Base-by-base conservation (phyloP, 2,329 filamentous ascomycete genomes). In the Paecilomyces fulvus region DNA sequence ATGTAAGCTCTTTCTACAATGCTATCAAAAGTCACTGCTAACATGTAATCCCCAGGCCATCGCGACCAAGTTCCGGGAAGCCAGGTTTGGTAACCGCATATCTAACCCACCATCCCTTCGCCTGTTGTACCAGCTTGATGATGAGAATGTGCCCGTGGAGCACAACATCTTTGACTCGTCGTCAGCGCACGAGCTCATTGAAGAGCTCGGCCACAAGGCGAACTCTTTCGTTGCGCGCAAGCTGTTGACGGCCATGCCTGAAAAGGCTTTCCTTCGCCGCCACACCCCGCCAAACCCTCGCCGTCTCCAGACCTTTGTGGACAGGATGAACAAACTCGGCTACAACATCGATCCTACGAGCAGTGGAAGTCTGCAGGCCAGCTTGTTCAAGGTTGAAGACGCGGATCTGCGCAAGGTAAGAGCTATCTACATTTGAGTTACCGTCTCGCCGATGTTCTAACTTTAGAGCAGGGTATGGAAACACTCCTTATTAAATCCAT, bases 131-230 rank as follows among this genome's bases (percentile, higher is more conserved):
- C 92, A 96, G 75, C 82, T 97, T 46, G 94, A 99, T 64, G 94
- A 99, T 65, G 94, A 99, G 79, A 97, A 97, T 72, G 90, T 96
- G 54, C 94, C 92, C 2, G 92, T 97, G 46, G 91, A 96, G 76
- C 85, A 90, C 71, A 99, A 97, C 76, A 89, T 99, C 61, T 99
- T 97, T 68, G 87, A 96, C 71, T 92, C 90, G 30, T 90, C 90
- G 11, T 80, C 87, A 9, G 90, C 92, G 2, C 90, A 95, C 61
- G 92, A 97, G 75, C 83, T 97, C 60, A 90, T 96, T 49, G 94
- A 99, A 73, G 94, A 99, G 77, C 80, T 99, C 54, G 87, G 90
- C 76, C 89, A 96, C 80, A 95, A 95, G 79, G 89, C 90, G 57
- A 97, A 99, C 71, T 82, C 84, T 51, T 88, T 90, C 69, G 88